Base-by-base conservation (phyloP, 495 filamentous ascomycete genomes). In the Tuber aestivum region DNA sequence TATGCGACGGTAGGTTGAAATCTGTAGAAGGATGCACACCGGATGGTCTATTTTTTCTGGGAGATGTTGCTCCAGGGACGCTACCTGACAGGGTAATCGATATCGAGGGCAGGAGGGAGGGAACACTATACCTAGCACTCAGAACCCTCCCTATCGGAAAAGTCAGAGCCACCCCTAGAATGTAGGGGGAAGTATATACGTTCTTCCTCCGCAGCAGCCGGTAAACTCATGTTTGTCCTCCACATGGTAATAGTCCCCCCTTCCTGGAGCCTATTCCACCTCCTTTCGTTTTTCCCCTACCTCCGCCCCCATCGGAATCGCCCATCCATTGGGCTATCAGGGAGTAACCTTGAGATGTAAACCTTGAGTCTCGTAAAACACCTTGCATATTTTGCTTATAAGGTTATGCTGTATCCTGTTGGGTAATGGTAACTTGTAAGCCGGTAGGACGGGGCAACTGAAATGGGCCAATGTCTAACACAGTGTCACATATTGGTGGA, bases 21-120 rank as follows among this genome's bases (percentile, higher is more conserved):
- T 89, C 93, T 12, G 91, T 95, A 40, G 87, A 87, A 2, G 93
- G 95, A 84, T 94, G 95, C 16, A 97, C 90, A 2, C 89, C 88
- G 27, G 89, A 85, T 32, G 78, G 72, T 14, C 81, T 78, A 35
- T 74, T 68, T 20, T 76, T 82, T 18, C 78, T 82, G 21, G 80
- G 80, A 4, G 80, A 80, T 48, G n/a, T 76, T n/a, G 81, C 77
- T 7, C 80, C 81, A 44, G 75, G 78, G 37, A 72, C 27, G 23
- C 74, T 89, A 32, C 85, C 84, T 1, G 92, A 90, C 27, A 85
- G 85, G 10, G 91, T 92, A 50, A 92, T 84, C 2, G 87, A 89
- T 70, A 92, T 89, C 73, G 87, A 85, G 40, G 89, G 90, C 74
- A 89, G 87, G 41, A 92, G 84, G 37, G 91, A 88, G 50, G 87